Evolutionary conservation across 2,329 filamentous ascomycete genomes (phyloP).

Genomic region (Penicillium occitanis): DNA sequence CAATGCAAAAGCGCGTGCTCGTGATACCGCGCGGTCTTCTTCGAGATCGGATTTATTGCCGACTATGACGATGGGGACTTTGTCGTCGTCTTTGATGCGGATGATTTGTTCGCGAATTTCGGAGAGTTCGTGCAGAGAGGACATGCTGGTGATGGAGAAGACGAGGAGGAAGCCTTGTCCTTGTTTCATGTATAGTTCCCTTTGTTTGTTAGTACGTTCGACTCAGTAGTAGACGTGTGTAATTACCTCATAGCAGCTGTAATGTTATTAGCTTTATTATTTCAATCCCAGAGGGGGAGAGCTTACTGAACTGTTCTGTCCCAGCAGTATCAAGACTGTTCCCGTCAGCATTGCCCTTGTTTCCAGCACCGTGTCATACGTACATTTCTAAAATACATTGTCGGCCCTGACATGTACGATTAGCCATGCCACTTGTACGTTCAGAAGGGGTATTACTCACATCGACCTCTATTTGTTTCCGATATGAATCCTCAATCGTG

Average conservation of each 20-base stretch:
- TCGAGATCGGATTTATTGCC: conserved; percentile 91
- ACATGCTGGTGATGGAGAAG: conserved; percentile 83
- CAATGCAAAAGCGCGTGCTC: conserved; percentile 76
- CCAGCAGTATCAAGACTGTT: conserved; percentile 80
- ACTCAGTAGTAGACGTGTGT: background rate
- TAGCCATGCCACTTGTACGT: conserved; percentile 18
- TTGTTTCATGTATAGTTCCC: conserved; percentile 89
- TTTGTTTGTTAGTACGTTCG: conserved; percentile 31
- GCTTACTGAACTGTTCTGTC: conserved; percentile 88
- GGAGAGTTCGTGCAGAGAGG: conserved; percentile 77
- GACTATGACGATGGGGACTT: conserved; percentile 82
- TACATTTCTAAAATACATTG: conserved; percentile 89
- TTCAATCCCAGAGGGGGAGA: background rate
- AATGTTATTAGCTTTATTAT: conserved; percentile 7
- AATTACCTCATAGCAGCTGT: conserved; percentile 59
- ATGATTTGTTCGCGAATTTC: conserved; percentile 85
- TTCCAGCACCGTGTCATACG: conserved; percentile 36
- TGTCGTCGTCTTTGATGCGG: conserved; percentile 84
- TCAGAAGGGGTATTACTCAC: conserved; percentile 55
- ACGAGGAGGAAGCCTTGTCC: conserved; percentile 89
- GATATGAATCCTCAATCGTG: conserved; percentile 84
- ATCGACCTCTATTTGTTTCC: conserved; percentile 86
- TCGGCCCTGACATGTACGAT: conserved; percentile 64
- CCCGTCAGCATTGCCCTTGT: conserved; percentile 18
- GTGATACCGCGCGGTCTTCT: conserved; percentile 75